Evolutionary conservation across 2,329 filamentous ascomycete species (phyloP), one percentile per base, ranked within the genome.

Genomic region (Mycosphaerelloides madeirae): DNA sequence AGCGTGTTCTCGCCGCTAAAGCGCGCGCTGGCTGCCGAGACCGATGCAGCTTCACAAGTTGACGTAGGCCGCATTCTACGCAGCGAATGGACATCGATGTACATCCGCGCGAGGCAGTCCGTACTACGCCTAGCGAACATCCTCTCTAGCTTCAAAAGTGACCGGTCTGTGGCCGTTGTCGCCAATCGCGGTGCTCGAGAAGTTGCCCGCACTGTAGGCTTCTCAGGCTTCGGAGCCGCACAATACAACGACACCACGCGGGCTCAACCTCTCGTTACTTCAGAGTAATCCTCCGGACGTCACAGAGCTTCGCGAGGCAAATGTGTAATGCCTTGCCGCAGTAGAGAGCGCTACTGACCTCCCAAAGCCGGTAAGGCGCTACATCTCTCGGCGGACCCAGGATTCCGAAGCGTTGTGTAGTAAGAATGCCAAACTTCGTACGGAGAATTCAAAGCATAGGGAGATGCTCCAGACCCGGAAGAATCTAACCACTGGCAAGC

Each of bases 401-500:
- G 28, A 8, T 29, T 29, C n/a, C 28, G 28, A 29, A 29, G n/a
- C 8, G 28, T 8, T n/a, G 28, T 8, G 8, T 29, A 29, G 8
- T 8, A n/a, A 29, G 28, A n/a, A 8, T 29, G n/a, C 28, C 8
- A 8, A 8, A 8, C n/a, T 29, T 8, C 28, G 28, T 8, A 29
- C 8, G n/a, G 31, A 42, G 31, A 15, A 20, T 14, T 18, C 29
- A 8, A 40, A 45, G 18, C 16, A 22, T 14, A 15, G 29, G 19
- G 38, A 41, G 31, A 34, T 44, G 16, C 41, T 48, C 13, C 29
- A 37, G 38, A 35, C 29, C 14, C 43, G 43, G 19, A 46, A 41
- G 31, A 20, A 42, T 31, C 46, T 28, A 12, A 42, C 15, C 18
- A 45, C 16, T 14, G 42, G 46, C 3, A 49, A 49, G 37, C 36